These are phyloP conservation scores for Prinsepia uniflora DNA, from an alignment of 306 rosid genomes.

Conservation along the genomic window DNA sequence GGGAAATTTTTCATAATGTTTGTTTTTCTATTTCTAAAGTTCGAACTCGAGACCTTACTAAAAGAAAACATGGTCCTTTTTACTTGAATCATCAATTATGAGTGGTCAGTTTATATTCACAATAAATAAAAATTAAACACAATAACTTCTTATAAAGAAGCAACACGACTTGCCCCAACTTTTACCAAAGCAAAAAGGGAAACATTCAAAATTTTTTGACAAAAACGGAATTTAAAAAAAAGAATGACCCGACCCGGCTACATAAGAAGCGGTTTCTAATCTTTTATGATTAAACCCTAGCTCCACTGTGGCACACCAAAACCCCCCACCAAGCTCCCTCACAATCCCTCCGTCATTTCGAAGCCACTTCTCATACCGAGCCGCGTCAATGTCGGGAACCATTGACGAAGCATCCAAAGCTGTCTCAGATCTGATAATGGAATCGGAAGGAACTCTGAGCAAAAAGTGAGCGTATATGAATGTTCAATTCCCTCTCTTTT, in stretches of 20 bases:
- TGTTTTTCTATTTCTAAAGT: too few relatives aligned
- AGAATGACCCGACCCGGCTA: background rate
- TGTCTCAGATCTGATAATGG: background rate
- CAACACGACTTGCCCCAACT: too few relatives aligned
- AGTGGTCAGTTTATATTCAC: too few relatives aligned
- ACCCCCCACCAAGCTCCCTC: background rate
- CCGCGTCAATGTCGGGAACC: constrained; percentile 20
- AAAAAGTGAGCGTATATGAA: background rate
- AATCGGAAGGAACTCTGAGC: constrained; percentile 24
- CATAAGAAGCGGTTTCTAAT: background rate
- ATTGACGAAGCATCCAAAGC: constrained; percentile 22
- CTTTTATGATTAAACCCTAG: background rate
- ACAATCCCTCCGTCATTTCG: background rate
- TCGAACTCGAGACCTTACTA: too few relatives aligned
- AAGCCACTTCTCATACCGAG: background rate
- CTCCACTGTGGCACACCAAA: background rate
- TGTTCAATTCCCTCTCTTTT: background rate
- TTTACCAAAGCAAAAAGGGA: background rate
- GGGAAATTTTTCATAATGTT: too few relatives aligned
- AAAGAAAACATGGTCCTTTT: too few relatives aligned
- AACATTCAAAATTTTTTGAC: too few relatives aligned
- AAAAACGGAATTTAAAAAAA: background rate
- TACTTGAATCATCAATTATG: too few relatives aligned
- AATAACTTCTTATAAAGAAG: too few relatives aligned
- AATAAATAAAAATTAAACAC: too few relatives aligned